These are phyloP conservation scores for Smithsoniella earleae DNA, from an alignment of 163 green algal species.

Conservation along the genomic window DNA sequence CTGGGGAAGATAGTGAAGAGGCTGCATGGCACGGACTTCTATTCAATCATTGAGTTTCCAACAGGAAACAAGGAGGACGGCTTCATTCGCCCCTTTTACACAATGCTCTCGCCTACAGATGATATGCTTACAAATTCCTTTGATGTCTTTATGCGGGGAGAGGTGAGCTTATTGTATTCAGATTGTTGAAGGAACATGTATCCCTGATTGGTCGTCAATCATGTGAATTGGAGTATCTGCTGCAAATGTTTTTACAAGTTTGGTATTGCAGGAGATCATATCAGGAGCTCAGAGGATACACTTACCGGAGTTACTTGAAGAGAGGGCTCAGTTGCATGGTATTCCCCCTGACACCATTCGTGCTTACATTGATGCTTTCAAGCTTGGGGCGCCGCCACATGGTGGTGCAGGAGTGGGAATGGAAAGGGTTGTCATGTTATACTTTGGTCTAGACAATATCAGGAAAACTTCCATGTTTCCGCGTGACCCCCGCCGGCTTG, in stretches of 20 bases:
- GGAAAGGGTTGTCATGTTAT: conserved; percentile 98
- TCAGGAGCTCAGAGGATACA: conserved; percentile 90
- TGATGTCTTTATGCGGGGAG: conserved; percentile 97
- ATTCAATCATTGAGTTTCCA: conserved; percentile 43
- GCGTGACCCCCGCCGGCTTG: conserved; percentile 85
- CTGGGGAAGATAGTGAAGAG: conserved; percentile 89
- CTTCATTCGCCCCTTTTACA: conserved; percentile 87
- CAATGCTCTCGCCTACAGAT: conserved; percentile 88
- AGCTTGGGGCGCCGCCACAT: conserved; percentile 73
- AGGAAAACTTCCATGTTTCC: conserved; percentile 96
- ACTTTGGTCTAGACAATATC: conserved; percentile 94
- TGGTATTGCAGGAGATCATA: conserved; percentile 92
- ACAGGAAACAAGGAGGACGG: background rate
- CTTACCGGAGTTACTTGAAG: conserved; percentile 76
- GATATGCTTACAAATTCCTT: conserved; percentile 86
- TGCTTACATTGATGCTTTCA: conserved; percentile 94
- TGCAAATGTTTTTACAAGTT: no score
- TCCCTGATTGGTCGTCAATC: no score
- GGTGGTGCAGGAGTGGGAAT: conserved; percentile 85
- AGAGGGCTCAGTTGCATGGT: conserved; percentile 58
- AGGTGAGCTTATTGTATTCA: no score
- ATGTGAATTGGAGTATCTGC: no score
- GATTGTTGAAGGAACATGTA: no score
- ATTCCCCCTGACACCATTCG: conserved; percentile 76
- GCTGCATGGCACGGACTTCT: conserved; percentile 95